Percentiles rank a stretch among this genome's conserved stretches.
Conservation (phyloP, 1,139 yeast species). For the Blastobotrys ciferrii region DNA sequence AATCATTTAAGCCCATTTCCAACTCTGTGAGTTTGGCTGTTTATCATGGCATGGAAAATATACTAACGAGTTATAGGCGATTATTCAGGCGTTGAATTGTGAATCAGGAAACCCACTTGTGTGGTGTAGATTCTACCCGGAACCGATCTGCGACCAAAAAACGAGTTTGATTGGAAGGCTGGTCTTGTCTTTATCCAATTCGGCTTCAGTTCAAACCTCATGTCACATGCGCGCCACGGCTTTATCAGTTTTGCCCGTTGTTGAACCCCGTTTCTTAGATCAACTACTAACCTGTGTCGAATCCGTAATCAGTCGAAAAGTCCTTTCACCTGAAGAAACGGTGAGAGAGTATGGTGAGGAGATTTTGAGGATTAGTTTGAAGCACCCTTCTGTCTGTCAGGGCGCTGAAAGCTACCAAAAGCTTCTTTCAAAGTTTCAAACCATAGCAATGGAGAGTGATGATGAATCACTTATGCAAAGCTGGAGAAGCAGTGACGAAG, state of each 20-base stretch:
- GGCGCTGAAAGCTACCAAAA: conserved; percentile 14
- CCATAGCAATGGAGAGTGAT: conserved; percentile 9
- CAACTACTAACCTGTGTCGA: conserved; percentile 20
- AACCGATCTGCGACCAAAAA: conserved; percentile 15
- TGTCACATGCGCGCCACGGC: conserved; percentile 22
- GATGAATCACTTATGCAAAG: conserved; percentile 10
- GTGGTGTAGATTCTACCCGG: conserved; percentile 20
- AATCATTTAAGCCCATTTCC: conserved; percentile 18
- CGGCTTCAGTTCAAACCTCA: conserved; percentile 18
- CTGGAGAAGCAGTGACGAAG: conserved; percentile 7
- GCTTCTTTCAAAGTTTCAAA: conserved; percentile 13
- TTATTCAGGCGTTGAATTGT: conserved; percentile 15
- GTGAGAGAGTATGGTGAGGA: conserved; percentile 17
- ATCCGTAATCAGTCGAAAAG: conserved; percentile 16
- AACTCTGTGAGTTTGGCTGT: conserved; percentile 15
- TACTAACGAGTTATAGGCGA: conserved; percentile 8
- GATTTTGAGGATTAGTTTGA: conserved; percentile 14
- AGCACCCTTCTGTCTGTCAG: conserved; percentile 10
- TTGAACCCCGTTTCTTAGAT: conserved; percentile 17
- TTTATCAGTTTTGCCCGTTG: conserved; percentile 16
- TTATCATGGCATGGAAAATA: not conserved
- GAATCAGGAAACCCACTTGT: conserved; percentile 14
- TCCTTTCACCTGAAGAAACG: conserved; percentile 7
- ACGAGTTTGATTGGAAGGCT: conserved; percentile 20
- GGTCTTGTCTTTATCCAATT: conserved; percentile 22